Base-by-base conservation (phyloP, 2,329 filamentous ascomycete species). In the Myrmaecium sp. region DNA sequence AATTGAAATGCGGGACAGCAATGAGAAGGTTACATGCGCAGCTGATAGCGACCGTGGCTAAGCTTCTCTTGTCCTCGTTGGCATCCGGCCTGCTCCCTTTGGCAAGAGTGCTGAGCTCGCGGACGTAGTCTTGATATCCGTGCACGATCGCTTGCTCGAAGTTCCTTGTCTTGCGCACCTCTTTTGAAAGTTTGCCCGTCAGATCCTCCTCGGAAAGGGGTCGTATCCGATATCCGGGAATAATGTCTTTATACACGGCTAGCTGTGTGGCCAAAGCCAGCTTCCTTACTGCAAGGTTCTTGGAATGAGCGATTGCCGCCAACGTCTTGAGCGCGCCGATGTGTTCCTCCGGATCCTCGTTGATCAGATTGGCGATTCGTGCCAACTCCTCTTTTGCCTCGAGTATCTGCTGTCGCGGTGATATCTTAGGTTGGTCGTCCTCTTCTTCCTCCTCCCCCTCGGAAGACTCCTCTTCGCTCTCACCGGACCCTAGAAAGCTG, bases 1-100 rank as follows among this genome's bases (percentile, higher is more conserved):
- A 94, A 60, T 98, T 98, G 69, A 98, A 98, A 57, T 98, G 91
- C 3, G 89, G 81, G 1, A 94, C 83, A 2, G 76, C 64, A 12
- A 69, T 69, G 21, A 95, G 55, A 10, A 98, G 64, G 16, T 68
- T 77, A 52, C 83, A 93, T 2, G 78, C 75, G 47, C 89, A 98
- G 22, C 72, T 75, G 30, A 93, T 74, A 3, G 89, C 86, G 14
- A 93, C 66, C 27, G 64, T 76, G 5, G 73, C 68, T 14, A 94
- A 35, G 12, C 57, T 42, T 6, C 45, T 49, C 17, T 44, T 34
- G 9, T 58, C 43, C 21, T 50, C 31, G 40, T 51, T 34, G 36
- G 50, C 31, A 19, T 39, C 52, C 33, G 45, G 39, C 28, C 64
- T 63, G 24, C 49, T 54, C 5, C 61, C 45, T 54, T 75, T 74